Conservation (phyloP, 2,329 filamentous ascomycete species). For the Aureobasidium musti region DNA sequence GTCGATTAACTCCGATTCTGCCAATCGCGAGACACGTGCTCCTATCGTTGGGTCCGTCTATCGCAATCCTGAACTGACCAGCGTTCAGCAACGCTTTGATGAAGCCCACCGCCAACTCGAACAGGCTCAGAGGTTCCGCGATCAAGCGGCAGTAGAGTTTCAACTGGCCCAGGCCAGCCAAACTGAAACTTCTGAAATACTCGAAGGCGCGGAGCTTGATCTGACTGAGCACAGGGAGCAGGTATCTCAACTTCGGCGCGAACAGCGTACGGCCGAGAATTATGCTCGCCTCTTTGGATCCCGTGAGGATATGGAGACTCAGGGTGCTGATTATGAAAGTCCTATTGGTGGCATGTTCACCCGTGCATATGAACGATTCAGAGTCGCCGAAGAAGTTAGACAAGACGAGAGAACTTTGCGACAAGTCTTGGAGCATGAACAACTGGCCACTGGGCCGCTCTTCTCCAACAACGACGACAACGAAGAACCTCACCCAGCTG, state of each 20-base stretch:
- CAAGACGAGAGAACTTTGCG: conserved; percentile 40
- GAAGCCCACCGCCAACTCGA: conserved; percentile 39
- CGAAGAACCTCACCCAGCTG: conserved; percentile 29
- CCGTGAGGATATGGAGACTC: conserved; percentile 50
- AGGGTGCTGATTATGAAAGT: conserved; percentile 52
- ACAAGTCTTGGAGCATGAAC: conserved; percentile 40
- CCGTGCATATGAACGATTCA: conserved; percentile 48
- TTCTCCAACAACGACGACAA: conserved; percentile 3
- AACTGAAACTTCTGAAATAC: conserved; percentile 30
- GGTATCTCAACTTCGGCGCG: conserved; percentile 40
- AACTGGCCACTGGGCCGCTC: conserved; percentile 26
- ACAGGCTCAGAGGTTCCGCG: conserved; percentile 39
- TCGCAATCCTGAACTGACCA: conserved; percentile 35
- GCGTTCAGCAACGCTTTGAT: conserved; percentile 38
- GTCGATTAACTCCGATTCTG: background rate
- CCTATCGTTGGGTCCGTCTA: conserved; percentile 26
- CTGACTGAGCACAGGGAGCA: conserved; percentile 39
- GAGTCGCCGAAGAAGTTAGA: conserved; percentile 46
- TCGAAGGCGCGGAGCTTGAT: conserved; percentile 41
- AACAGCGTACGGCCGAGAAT: conserved; percentile 43
- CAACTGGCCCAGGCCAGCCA: conserved; percentile 23
- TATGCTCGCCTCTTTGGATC: conserved; percentile 50
- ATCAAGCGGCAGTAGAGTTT: conserved; percentile 39
- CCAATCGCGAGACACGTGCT: conserved; percentile 12
- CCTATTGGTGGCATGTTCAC: conserved; percentile 53